Base-by-base conservation (phyloP, 495 filamentous ascomycete genomes). In the Penicillium ochrochloron region DNA sequence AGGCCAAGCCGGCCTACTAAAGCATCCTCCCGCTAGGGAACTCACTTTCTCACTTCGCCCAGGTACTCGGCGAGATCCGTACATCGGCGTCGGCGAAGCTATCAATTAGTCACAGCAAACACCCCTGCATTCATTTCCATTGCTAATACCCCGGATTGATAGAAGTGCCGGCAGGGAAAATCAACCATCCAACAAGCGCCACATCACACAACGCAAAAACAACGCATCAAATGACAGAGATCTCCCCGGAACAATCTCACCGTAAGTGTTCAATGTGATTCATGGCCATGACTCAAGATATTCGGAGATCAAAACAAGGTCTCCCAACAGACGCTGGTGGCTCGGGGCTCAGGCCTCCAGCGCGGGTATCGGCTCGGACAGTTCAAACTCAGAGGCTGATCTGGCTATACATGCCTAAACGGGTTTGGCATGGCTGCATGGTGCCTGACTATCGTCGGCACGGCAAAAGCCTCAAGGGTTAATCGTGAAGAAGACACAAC, bases 401-500 rank as follows among this genome's bases (percentile, higher is more conserved):
- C 44, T 60, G 64, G 61, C 35, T 59, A 21, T 42, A 39, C 33
- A 62, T 65, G 10, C 68, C 70, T 42, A 58, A 62, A 64, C 14
- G 21, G 56, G 67, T 33, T 41, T 59, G 57, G 65, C 23, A 21
- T 55, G 12, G n/a, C 53, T 63, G 61, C 52, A 31, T 23, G 23
- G 67, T 70, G 23, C 67, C 63, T 73, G 63, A 62, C 48, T 64
- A 65, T 66, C 63, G 15, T n/a, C 25, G 5, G 25, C 6, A 11
- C 8, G 2, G 27, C 41, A 17, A 42, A 42, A 55, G 10, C 37
- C 23, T 51, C 39, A 14, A 37, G 12, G 25, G 8, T 34, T 15
- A 21, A 29, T 27, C 5, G 5, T 27, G 48, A n/a, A 6, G 34
- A 39, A 19, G 35, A 41, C 5, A 2, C 2, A 5, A 12, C 0